phyloP scores from a whole-genome alignment of 768 basidiomycete species.

The Serendipita indica region DNA sequence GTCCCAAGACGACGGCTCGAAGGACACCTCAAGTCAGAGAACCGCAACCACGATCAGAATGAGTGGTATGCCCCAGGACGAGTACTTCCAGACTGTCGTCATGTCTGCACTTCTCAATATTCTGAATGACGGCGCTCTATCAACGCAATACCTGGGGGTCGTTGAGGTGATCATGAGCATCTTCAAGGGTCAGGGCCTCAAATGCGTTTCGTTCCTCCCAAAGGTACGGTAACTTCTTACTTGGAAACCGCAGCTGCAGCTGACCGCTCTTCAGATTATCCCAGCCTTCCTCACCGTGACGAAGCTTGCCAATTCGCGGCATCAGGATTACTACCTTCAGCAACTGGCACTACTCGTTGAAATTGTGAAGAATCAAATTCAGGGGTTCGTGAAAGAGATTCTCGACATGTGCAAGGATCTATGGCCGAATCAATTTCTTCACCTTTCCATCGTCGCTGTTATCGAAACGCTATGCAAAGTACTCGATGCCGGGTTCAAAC shows the following conservation, averaged over 20 bases:
- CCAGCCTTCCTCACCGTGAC: constrained; percentile 89
- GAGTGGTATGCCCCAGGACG: constrained; percentile 52
- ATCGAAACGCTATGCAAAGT: constrained; percentile 89
- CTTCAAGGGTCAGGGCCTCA: constrained; percentile 93
- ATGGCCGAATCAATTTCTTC: constrained; percentile 73
- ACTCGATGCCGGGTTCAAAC: constrained; percentile 92
- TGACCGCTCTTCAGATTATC: constrained; percentile 44
- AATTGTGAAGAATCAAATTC: constrained; percentile 94
- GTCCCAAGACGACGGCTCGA: not conserved
- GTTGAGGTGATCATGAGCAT: constrained; percentile 98
- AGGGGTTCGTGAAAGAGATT: constrained; percentile 76
- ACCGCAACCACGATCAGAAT: constrained; percentile 18
- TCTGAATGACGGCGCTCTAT: constrained; percentile 76
- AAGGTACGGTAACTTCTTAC: constrained; percentile 40
- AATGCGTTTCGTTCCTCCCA: constrained; percentile 88
- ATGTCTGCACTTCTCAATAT: constrained; percentile 78
- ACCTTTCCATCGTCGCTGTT: constrained; percentile 81
- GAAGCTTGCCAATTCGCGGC: constrained; percentile 58
- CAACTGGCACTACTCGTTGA: constrained; percentile 89
- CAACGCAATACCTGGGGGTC: constrained; percentile 76
- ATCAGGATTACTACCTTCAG: constrained; percentile 88
- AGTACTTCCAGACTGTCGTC: constrained; percentile 94
- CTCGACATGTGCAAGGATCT: constrained; percentile 77
- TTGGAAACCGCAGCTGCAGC: constrained; percentile 30
- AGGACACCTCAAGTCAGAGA: not conserved